Percentiles rank a stretch among this genome's conserved stretches.
Evolutionary conservation across 345 rosid genomes (phyloP).

Genomic region (Gynandropsis gynandra): DNA sequence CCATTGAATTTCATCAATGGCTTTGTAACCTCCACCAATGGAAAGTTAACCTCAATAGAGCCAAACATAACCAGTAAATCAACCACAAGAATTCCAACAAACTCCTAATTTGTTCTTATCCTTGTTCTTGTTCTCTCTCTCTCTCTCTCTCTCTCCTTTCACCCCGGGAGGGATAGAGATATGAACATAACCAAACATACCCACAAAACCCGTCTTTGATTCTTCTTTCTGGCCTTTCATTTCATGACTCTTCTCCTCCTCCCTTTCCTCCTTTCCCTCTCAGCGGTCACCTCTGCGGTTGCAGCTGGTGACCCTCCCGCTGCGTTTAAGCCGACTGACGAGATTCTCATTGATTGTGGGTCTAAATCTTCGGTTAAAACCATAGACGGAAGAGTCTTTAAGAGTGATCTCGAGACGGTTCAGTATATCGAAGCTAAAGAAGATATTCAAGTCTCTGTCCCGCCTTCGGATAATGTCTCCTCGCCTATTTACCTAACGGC

Average conservation of each 20-base stretch:
- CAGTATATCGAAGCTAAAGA: conserved; percentile 40
- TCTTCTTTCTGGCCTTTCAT: conserved; percentile 26
- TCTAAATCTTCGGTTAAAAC: conserved; percentile 31
- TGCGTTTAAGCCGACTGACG: conserved; percentile 42
- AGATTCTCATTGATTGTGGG: conserved; percentile 57
- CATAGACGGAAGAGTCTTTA: conserved; percentile 57
- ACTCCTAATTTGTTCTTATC: background rate
- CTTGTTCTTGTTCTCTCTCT: background rate
- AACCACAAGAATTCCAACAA: too few species aligned
- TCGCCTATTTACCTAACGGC: conserved; percentile 50
- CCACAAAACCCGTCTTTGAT: conserved; percentile 23
- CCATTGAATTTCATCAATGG: too few species aligned
- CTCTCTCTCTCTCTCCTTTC: background rate
- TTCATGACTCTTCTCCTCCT: conserved; percentile 23
- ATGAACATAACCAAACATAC: conserved; percentile 27
- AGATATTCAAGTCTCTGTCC: conserved; percentile 36
- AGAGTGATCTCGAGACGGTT: conserved; percentile 49
- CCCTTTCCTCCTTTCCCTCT: conserved; percentile 34
- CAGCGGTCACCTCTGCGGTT: conserved; percentile 10
- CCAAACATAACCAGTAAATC: too few species aligned
- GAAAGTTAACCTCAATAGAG: too few species aligned
- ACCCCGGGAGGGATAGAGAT: conserved; percentile 60
- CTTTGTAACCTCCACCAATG: too few species aligned
- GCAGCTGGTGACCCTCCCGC: conserved; percentile 13
- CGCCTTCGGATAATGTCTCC: conserved; percentile 44